Evolutionary conservation across 352 stramenopile genomes (phyloP), one percentile per base, ranked within the genome.

Genomic region (Globisporangium parvum): DNA sequence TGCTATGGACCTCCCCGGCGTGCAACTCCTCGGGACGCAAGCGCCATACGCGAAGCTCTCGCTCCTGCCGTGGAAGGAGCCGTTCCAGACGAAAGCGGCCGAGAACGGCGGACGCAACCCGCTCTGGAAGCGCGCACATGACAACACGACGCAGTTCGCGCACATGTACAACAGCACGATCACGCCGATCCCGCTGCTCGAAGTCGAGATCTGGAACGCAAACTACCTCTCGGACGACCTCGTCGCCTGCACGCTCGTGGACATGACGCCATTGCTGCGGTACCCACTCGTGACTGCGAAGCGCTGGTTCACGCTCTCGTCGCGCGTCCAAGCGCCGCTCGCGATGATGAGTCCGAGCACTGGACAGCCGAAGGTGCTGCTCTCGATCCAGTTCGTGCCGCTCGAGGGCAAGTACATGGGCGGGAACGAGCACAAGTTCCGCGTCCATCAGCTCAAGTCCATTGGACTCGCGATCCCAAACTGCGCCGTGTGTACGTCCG

Each of bases 151-250:
- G 77, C 77, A 87, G 23, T 87, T 95, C 45, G 80, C 84, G 33
- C 85, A 95, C 69, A 91, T 92, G 76, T 95, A 92, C 71, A 95
- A 92, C 68, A 92, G 82, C 60, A 84, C 73, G 14, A 93, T 92
- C 67, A 95, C 84, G 2, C 85, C 85, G 4, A 90, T 93, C 28
- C 85, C 85, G 31, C 58, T 92, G 20, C 63, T 95, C 1, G 82
- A 93, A 58, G 77, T 95, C 31, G 82, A 95, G 57, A 77, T 95
- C 35, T 95, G 85, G 69, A 95, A 88, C 51, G 81, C 80, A 48
- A 92, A 88, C 57, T 95, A 91, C 59, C 57, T 95, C 35, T 65
- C 80, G 4, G 77, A 95, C 49, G 82, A 95, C 31, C 70, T 90
- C 51, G 66, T 91, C n/a, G 85, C 85, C 23, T 92, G 78, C 24